These are phyloP conservation scores for Syzygium malaccense DNA, from an alignment of 441 rosid species.

Conservation along the genomic window DNA sequence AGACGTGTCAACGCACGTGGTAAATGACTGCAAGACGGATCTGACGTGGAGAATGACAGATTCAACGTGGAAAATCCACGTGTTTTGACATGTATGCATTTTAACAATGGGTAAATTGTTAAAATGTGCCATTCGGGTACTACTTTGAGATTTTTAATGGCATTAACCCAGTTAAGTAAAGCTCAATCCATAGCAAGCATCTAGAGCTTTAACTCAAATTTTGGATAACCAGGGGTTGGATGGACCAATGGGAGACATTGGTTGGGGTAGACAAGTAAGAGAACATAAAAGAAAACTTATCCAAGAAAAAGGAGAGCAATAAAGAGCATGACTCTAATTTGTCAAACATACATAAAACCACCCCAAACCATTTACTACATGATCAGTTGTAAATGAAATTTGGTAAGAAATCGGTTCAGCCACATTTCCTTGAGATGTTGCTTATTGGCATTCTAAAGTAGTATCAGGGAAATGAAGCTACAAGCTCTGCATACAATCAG, in stretches of 20 bases:
- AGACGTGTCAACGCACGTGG: not conserved
- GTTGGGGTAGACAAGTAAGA: not conserved
- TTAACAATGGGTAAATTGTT: not conserved
- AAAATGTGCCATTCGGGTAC: not conserved
- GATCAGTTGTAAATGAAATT: not conserved
- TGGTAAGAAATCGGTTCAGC: not conserved
- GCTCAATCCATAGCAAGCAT: not conserved
- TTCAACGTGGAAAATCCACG: not conserved
- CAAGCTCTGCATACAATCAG: not conserved
- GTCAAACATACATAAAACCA: not conserved
- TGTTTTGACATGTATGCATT: not conserved
- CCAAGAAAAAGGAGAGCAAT: not conserved
- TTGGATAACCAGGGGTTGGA: not conserved
- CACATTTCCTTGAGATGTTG: not conserved
- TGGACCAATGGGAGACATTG: not conserved
- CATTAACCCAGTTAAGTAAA: not conserved
- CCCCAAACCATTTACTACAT: not conserved
- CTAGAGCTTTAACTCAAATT: not conserved
- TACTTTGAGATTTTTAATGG: not conserved
- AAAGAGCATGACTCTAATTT: not conserved
- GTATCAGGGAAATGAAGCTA: not conserved
- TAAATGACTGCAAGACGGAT: not conserved
- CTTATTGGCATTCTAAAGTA: not conserved
- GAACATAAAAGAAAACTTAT: not conserved
- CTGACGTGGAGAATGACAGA: not conserved